These are phyloP conservation scores for Erigeron philadelphicus DNA, from an alignment of 140 eudicot genomes.

Conservation along the genomic window DNA sequence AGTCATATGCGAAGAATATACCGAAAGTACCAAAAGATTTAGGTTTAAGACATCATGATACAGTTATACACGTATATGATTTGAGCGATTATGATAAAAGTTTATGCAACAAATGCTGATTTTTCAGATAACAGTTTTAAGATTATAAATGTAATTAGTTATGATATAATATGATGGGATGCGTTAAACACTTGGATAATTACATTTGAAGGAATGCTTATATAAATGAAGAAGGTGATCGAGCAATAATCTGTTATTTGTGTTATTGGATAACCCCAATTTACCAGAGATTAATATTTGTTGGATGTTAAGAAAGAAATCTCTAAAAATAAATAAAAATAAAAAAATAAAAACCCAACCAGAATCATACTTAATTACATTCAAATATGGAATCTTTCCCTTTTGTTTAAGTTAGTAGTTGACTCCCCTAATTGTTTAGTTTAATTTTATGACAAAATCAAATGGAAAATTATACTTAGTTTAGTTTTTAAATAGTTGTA, in stretches of 20 bases:
- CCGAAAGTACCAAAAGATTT: no score
- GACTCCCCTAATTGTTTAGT: conserved; percentile 32
- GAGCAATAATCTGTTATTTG: no score
- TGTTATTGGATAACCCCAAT: no score
- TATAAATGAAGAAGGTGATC: conserved; percentile 9
- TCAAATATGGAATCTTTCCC: conserved; percentile 28
- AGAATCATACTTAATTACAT: not conserved
- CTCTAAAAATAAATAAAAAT: no score
- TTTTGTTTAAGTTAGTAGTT: conserved; percentile 33
- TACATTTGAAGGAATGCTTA: conserved; percentile 14
- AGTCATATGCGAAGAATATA: no score
- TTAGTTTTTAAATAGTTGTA: conserved; percentile 9
- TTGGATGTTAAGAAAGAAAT: no score
- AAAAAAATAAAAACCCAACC: not conserved
- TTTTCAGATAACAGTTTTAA: no score
- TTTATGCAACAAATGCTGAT: no score
- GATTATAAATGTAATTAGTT: not conserved
- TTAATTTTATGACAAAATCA: conserved; percentile 20
- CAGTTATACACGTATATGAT: no score
- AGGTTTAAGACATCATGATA: no score
- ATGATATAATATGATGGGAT: not conserved
- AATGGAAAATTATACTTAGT: conserved; percentile 20
- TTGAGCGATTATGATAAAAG: no score
- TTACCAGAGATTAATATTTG: no score
- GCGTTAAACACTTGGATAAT: conserved; percentile 8